Base-by-base conservation (phyloP, 2,329 filamentous ascomycete genomes). In the Monosporascus sp. region DNA sequence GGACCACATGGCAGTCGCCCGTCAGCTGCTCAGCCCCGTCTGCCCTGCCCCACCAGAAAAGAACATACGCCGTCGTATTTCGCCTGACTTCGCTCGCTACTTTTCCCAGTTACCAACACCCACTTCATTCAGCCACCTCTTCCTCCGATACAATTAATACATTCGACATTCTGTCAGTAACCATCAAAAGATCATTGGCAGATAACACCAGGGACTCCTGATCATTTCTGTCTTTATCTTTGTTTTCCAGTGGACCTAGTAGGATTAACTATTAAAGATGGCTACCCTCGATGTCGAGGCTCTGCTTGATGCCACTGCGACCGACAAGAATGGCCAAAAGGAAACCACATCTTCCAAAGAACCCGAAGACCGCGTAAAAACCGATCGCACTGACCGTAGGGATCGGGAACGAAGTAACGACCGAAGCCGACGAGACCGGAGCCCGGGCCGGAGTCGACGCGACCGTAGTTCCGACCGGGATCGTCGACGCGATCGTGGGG, bases 291-390 rank as follows among this genome's bases (percentile, higher is more conserved):
- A 96, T 68, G 90, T 97, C 64, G 92, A 97, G 78, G 90, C 90
- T 61, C 82, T 97, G 60, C 85, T 97, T 62, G 91, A 96, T 73
- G 89, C 88, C 50, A 90, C 89, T 58, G 89, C 89, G 50, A 86
- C 85, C 68, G 77, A 79, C 60, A 73, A 77, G 55, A 69, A 70
- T 54, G 74, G 76, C 51, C 74, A 80, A 51, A 76, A 77, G 64
- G 76, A 76, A 55, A 67, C 64, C 57, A 74, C 73, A 63, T 62
- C 70, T 7, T 46, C 43, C 58, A 69, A 73, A 60, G 81, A 83
- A 58, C 80, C 84, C 59, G 75, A 77, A 60, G 82, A 85, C 64
- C 78, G 80, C 53, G 77, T 79, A 59, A 84, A 77, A 60, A 72
- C 74, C 58, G 81, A 76, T 44, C 67, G 65, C 59, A 74, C 73